These are phyloP conservation scores for Vicia sativa DNA, from an alignment of 306 rosid species.

Conservation along the genomic window DNA sequence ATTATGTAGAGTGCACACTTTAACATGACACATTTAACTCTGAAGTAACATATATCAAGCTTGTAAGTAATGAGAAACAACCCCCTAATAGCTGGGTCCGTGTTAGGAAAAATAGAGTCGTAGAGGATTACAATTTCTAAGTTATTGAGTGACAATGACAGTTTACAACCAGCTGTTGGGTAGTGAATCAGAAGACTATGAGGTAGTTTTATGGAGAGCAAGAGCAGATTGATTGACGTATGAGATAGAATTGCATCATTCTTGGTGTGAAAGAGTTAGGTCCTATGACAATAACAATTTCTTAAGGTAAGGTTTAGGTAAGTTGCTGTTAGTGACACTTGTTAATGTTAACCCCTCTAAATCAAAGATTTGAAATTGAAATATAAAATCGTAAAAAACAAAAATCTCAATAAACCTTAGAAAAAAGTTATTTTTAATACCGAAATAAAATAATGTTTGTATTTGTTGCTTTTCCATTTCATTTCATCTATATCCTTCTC, in stretches of 20 bases:
- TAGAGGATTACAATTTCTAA: background rate
- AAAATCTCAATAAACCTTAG: background rate
- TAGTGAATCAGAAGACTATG: background rate
- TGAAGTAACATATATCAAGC: background rate
- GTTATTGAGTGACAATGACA: background rate
- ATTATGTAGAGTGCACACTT: background rate
- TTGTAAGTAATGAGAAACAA: background rate
- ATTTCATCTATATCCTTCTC: conserved; percentile 40
- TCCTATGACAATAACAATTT: background rate
- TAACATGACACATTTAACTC: conserved; percentile 5
- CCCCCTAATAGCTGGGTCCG: background rate
- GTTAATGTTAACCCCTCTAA: background rate
- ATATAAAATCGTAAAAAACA: background rate
- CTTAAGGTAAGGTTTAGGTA: background rate
- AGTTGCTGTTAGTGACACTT: conserved; percentile 9
- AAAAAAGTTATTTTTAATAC: background rate
- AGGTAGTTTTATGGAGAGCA: background rate
- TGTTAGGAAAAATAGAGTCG: conserved; percentile 7
- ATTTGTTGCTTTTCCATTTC: conserved; percentile 22
- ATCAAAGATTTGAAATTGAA: conserved; percentile 8
- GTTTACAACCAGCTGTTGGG: background rate
- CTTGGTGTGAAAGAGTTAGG: background rate
- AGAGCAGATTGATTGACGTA: background rate
- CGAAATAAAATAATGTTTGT: background rate
- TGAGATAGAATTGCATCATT: background rate